Evolutionary conservation across 768 basidiomycete species (phyloP), one percentile per base, ranked within the genome.

Genomic region (Auricularia auricula-judae): DNA sequence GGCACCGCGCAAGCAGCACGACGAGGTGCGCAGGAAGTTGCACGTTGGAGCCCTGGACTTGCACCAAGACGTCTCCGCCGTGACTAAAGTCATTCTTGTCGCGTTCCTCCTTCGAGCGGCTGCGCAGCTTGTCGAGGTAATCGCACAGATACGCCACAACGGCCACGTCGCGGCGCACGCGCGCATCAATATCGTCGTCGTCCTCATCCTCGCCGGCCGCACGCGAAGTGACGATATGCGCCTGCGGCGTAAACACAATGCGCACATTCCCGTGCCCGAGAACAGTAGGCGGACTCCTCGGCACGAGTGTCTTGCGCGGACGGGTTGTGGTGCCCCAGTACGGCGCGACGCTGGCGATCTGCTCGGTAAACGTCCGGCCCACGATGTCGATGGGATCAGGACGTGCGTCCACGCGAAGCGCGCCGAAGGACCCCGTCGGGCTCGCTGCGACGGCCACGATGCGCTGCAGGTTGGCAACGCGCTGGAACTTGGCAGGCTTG

Each of bases 371-470:
- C 3, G 72, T 74, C 61, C 80, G 79, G 3, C 91, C 89, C 0
- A 72, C 70, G 4, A 89, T 68, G 0, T 71, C 71, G 60, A 98
- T 83, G 3, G 79, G 75, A 2, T 76, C 76, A 0, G 88, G 85
- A 44, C 75, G 75, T 62, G 84, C 88, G 68, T 95, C 92, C 14
- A 87, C 80, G 16, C 88, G 81, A 39, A 98, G 77, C 1, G 91
- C 95, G 2, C 86, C 93, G 73, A 91, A 95, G 0, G 91, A 90
- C 1, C 96, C 97, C 0, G 90, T 87, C 67, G 84, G 86, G 68
- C 91, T 97, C 12, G 90, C 87, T 62, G 86, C 89, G 4, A 99
- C 96, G 36, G 82, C 80, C 34, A 88, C 83, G 34, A 88, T 85
- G n/a, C 97, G 86, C 70, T 98, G 95, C 1, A 97, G 76, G 68